phyloP scores from a whole-genome alignment of 352 stramenopile genomes.

The Globisporangium carolinianum region DNA sequence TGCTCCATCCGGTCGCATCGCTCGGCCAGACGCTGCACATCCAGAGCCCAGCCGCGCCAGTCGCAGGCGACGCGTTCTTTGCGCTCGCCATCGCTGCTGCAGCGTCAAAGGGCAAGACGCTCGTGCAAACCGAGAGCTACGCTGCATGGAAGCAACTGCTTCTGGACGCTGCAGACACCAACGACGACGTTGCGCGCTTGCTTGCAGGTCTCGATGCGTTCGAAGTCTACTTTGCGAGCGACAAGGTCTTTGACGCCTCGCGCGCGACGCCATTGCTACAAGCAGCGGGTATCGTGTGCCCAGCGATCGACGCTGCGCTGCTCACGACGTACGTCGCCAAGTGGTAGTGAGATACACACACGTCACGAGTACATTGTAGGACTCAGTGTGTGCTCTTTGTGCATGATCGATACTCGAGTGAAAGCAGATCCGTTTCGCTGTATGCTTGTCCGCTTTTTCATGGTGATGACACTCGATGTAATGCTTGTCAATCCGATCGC shows the following conservation, averaged over 20 bases:
- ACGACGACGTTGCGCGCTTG: slow-evolving; percentile 47
- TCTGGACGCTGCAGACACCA: slow-evolving; percentile 13
- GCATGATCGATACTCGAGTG: neutral
- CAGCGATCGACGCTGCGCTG: slow-evolving; percentile 29
- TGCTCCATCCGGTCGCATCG: slow-evolving; percentile 36
- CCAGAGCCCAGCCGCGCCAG: slow-evolving; percentile 41
- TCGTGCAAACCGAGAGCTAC: slow-evolving; percentile 26
- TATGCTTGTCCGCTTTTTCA: too few species aligned
- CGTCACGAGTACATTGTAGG: too few species aligned
- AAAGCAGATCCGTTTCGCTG: too few species aligned
- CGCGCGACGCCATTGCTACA: slow-evolving; percentile 40
- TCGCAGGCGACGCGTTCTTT: slow-evolving; percentile 48
- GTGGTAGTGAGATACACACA: slow-evolving; percentile 17
- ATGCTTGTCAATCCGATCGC: too few species aligned
- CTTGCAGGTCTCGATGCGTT: slow-evolving; percentile 54
- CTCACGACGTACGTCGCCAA: slow-evolving; percentile 33
- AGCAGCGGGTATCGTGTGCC: slow-evolving; percentile 30
- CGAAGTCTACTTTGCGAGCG: slow-evolving; percentile 53
- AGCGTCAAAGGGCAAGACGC: slow-evolving; percentile 14
- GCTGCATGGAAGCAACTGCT: slow-evolving; percentile 32
- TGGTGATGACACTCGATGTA: too few species aligned
- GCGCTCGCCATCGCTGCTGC: slow-evolving; percentile 19
- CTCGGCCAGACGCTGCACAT: slow-evolving; percentile 72
- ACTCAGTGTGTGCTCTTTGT: neutral
- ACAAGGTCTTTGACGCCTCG: slow-evolving; percentile 56